A percentile compares a stretch with the other conserved stretches of the same genome.
Conservation (phyloP, 345 rosid species). For the Ceriops zippeliana region DNA sequence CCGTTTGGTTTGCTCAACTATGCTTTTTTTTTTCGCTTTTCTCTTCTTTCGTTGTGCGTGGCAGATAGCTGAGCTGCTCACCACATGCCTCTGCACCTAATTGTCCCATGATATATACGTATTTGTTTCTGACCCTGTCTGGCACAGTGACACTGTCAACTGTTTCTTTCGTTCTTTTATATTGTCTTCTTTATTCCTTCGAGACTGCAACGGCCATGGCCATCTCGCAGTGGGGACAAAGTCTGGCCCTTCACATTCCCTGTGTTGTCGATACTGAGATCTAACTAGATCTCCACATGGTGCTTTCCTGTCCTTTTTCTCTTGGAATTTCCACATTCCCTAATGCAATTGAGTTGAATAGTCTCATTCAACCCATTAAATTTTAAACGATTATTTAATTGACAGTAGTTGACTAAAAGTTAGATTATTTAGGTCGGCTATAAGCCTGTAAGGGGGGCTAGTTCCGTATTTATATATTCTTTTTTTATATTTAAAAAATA, state of each 20-base stretch:
- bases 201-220: neutral
- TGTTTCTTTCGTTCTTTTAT: slow-evolving; percentile 9
- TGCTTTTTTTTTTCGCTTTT: slow-evolving; percentile 30
- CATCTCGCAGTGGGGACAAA: slow-evolving; percentile 35
- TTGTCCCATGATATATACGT: neutral
- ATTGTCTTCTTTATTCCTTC: neutral
- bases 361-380: slow-evolving; percentile 1
- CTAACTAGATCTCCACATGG: slow-evolving; percentile 44
- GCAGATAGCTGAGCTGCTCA: slow-evolving; percentile 39
- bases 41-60: slow-evolving; percentile 1
- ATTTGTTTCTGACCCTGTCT: neutral
- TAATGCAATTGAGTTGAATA: neutral
- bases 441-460: too few relatives aligned
- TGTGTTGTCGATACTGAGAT: slow-evolving; percentile 30
- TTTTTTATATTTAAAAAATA: too few relatives aligned
- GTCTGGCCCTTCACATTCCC: slow-evolving; percentile 28
- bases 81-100: slow-evolving; percentile 49
- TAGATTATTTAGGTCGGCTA: too few relatives aligned
- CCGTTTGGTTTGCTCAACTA: slow-evolving; percentile 55
- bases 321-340: slow-evolving; percentile 61
- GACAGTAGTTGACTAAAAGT: too few relatives aligned
- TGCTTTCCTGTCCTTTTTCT: slow-evolving; percentile 58
- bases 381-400: too few relatives aligned
- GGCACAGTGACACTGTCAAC: slow-evolving; percentile 16
- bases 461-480: too few relatives aligned